Base-by-base conservation (phyloP, 2,329 filamentous ascomycete genomes). In the Fusarium sp. region DNA sequence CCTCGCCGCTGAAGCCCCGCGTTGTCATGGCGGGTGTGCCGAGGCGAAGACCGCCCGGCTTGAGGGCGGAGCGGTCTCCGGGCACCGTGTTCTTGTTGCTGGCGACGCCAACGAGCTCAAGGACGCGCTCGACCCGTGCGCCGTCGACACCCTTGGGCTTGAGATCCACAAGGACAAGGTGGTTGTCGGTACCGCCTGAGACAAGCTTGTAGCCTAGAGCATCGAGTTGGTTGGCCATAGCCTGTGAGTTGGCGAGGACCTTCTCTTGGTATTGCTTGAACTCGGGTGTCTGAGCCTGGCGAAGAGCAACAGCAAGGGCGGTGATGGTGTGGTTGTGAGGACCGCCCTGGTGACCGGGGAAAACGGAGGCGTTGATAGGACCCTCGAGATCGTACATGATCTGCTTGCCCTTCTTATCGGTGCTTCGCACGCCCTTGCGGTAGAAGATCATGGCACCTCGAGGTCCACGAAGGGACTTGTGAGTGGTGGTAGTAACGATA, bases 271-370 rank as follows among this genome's bases (percentile, higher is more conserved):
- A 98, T 54, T 91, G 86, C 77, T 90, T 91, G 86, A 97, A 98
- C 77, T 96, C 93, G 41, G 90, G 87, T 11, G 89, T 89, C 77
- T 93, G 91, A 7, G 93, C 93, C 81, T 98, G 95, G 82, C 96
- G 94, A 56, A 98, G 86, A 5, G 95, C 95, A 43, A 97, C 95
- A 17, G 94, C 90, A 20, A 98, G 85, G 23, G 95, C 95, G 23
- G 94, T 96, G 79, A 98, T 98, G 71, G 95, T 97, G 84, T 98
- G 95, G 84, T 98, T 98, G 83, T 98, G 95, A 49, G 95, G 95
- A 25, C 95, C 95, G 78, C 95, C 95, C 80, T 98, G 95, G 82
- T 98, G 95, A 53, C 95, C 95, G 17, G 95, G 95, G 86, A 98
- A 97, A 59, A 98, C 95, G 51, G 94, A 97, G 72, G 89, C 88